Evolutionary conservation across 164 flowering plant species (phyloP).

Genomic region (Sextonia rubra): DNA sequence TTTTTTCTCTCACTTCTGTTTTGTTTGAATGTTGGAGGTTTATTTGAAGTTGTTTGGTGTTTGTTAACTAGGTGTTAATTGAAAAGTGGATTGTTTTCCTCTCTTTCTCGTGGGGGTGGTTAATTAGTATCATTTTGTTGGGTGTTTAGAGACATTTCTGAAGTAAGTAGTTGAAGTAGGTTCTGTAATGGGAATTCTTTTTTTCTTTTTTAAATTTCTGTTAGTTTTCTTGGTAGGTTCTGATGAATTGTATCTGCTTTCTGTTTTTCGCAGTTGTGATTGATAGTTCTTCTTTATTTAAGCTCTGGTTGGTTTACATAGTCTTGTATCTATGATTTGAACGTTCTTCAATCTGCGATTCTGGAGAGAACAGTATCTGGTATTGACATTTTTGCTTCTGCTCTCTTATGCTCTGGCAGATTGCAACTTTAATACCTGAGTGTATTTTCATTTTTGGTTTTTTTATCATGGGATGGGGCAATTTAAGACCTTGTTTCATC

Average conservation of each 20-base stretch:
- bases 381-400: not conserved
- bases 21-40: not conserved
- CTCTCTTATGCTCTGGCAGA: no score
- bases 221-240: not conserved
- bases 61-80: not conserved
- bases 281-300: not conserved
- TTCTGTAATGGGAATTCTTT: not conserved
- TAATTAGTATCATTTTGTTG: not conserved
- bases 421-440: no score
- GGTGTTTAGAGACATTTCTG: not conserved
- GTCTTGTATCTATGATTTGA: not conserved
- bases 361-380: not conserved
- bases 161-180: slow-evolving; percentile 7
- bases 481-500: not conserved
- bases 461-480: not conserved
- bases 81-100: not conserved
- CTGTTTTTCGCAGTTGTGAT: no score
- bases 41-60: not conserved
- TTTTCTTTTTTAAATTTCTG: not conserved
- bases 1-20: not conserved
- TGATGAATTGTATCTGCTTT: not conserved
- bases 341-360: no score
- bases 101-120: not conserved
- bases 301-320: not conserved
- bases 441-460: no score